Evolutionary conservation across 176 grass and related monocot species (phyloP).

Genomic region (Bothriochloa decipiens): DNA sequence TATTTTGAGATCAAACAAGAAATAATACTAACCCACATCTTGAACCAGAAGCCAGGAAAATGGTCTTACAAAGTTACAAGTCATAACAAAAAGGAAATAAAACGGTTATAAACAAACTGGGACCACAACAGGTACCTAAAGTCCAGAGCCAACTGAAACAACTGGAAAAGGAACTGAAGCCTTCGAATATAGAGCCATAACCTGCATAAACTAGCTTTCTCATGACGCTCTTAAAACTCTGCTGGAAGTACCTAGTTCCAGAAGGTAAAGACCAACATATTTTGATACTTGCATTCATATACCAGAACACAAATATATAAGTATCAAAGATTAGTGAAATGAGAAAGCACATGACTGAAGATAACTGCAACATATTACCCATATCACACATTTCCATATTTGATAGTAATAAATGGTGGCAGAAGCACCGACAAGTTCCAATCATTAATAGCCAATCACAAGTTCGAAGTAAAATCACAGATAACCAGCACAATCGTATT

Average conservation of each 20-base stretch:
- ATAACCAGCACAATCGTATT: background rate
- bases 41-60: background rate
- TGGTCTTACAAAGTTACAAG: too few species aligned
- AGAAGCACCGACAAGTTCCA: background rate
- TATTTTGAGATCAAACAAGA: background rate
- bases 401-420: background rate
- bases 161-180: too few species aligned
- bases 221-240: background rate
- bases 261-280: background rate
- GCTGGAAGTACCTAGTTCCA: too few species aligned
- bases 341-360: background rate
- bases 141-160: background rate
- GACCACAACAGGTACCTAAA: too few species aligned
- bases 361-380: background rate
- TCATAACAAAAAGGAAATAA: background rate
- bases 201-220: background rate
- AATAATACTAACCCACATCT: background rate
- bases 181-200: background rate
- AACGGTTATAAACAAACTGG: background rate
- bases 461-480: background rate
- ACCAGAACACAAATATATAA: background rate
- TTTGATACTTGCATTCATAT: background rate
- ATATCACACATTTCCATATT: background rate
- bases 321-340: background rate
- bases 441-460: background rate